Evolutionary conservation across 345 rosid species (phyloP).

Genomic region (Corymbia maculata): DNA sequence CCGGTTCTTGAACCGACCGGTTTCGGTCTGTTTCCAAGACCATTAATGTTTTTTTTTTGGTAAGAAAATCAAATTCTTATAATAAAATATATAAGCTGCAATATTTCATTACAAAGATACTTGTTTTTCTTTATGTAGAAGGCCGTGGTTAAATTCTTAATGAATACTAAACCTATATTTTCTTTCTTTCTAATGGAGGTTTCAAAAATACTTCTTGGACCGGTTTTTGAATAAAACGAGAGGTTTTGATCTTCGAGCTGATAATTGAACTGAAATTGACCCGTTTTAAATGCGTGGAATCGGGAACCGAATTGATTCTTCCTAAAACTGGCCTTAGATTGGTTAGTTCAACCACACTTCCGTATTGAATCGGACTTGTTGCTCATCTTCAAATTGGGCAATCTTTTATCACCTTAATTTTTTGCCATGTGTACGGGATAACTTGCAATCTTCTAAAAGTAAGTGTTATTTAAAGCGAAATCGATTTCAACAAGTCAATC

Average conservation of each 20-base stretch:
- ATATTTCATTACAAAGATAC: neutral
- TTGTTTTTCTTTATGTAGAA: neutral
- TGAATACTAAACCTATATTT: neutral
- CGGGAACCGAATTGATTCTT: neutral
- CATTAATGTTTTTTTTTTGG: neutral
- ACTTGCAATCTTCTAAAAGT: neutral
- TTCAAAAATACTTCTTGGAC: neutral
- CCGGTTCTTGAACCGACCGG: neutral
- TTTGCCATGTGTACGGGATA: neutral
- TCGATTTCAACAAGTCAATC: neutral
- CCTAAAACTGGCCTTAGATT: neutral
- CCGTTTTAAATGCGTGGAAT: neutral
- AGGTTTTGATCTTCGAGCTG: neutral
- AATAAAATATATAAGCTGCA: neutral
- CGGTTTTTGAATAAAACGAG: rapidly evolving
- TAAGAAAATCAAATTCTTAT: neutral
- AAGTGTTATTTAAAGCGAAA: neutral
- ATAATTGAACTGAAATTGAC: rapidly evolving
- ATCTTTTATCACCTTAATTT: neutral
- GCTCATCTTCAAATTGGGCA: neutral
- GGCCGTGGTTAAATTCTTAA: neutral
- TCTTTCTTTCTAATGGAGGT: neutral
- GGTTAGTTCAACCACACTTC: neutral
- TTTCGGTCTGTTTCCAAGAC: neutral
- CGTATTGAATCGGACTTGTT: rapidly evolving